Conservation (phyloP, 2,329 filamentous ascomycete species). For the Knufia fluminis region DNA sequence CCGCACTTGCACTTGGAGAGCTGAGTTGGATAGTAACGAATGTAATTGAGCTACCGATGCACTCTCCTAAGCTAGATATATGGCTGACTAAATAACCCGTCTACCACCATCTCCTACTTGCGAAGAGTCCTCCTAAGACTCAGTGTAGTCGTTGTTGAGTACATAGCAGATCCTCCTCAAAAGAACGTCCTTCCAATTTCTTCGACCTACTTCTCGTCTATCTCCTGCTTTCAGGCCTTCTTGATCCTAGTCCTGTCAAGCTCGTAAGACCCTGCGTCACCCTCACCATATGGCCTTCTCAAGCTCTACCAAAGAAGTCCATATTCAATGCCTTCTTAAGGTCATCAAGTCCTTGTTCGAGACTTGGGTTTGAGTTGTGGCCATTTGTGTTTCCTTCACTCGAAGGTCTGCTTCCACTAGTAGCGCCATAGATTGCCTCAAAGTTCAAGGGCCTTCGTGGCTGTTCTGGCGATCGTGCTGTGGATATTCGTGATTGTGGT, state of each 20-base stretch:
- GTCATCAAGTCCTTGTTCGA: conserved; percentile 40
- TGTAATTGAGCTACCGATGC: conserved; percentile 4
- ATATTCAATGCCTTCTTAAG: conserved; percentile 40
- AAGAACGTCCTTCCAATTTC: neutral
- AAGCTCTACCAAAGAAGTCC: conserved; percentile 9
- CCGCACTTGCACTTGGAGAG: too few species aligned
- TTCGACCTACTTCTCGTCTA: neutral
- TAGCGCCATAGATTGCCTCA: conserved; percentile 11
- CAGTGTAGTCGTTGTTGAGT: neutral
- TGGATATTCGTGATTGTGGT: conserved; percentile 16
- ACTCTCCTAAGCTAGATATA: neutral
- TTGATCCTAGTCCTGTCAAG: too few species aligned
- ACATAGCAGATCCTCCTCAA: neutral
- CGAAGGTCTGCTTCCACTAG: neutral
- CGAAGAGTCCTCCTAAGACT: neutral
- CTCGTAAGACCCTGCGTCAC: too few species aligned
- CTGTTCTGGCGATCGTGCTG: conserved; percentile 10
- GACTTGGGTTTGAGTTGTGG: conserved; percentile 28
- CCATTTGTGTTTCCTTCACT: conserved; percentile 20
- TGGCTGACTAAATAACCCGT: neutral
- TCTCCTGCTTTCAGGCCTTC: too few species aligned
- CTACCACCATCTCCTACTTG: neutral
- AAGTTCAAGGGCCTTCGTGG: conserved; percentile 7
- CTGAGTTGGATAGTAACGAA: too few species aligned
- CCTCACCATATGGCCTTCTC: neutral